These are phyloP conservation scores for Penicillium riverlandense DNA, from an alignment of 495 filamentous ascomycete genomes.

Conservation along the genomic window DNA sequence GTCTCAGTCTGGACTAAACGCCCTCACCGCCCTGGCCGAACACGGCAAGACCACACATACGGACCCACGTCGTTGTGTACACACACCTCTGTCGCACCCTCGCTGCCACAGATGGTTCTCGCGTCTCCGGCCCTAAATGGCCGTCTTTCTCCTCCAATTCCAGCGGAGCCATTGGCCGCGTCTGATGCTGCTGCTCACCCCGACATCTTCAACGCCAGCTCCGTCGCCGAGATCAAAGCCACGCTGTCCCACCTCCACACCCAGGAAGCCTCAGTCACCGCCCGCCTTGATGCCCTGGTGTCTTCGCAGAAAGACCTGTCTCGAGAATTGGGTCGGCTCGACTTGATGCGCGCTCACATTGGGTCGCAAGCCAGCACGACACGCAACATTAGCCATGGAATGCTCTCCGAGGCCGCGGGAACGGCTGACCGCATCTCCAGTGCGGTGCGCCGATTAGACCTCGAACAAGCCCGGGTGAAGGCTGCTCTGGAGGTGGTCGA, in stretches of 20 bases:
- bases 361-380: conserved; percentile 83
- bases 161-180: conserved; percentile 7
- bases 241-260: conserved; percentile 65
- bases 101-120: conserved; percentile 6
- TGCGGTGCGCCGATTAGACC: conserved; percentile 77
- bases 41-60: no score
- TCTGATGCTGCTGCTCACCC: conserved; percentile 4
- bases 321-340: conserved; percentile 77
- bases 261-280: conserved; percentile 68
- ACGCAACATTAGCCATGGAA: conserved; percentile 74
- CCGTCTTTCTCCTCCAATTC: conserved; percentile 7
- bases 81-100: no score
- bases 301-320: conserved; percentile 76
- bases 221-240: conserved; percentile 69
- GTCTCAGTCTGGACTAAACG: no score
- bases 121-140: conserved; percentile 20
- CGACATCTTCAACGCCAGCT: conserved; percentile 61
- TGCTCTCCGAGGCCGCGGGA: conserved; percentile 75
- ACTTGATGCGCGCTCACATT: conserved; percentile 80
- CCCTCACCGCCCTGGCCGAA: conserved; percentile 23
- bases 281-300: conserved; percentile 66
- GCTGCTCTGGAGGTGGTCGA: conserved; percentile 88
- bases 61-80: no score
- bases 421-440: conserved; percentile 82
- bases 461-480: conserved; percentile 84